phyloP scores from a whole-genome alignment of 257 asterid genomes.

The Solanum boliviense region DNA sequence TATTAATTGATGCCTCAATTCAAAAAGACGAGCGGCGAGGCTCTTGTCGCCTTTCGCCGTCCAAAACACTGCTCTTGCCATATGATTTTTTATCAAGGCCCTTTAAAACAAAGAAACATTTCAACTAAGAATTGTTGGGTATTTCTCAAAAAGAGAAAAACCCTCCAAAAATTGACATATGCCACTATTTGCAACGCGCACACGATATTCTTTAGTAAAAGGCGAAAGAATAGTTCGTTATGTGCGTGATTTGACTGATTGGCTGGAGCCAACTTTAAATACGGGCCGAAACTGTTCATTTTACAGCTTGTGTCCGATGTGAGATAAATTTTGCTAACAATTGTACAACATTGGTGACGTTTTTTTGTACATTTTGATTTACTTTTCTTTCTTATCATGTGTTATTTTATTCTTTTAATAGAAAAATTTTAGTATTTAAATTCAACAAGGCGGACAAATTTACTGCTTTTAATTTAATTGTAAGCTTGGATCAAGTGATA shows the following conservation, averaged over 20 bases:
- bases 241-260: accelerated
- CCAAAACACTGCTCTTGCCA: too few species aligned
- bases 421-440: too few species aligned
- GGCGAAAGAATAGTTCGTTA: background rate
- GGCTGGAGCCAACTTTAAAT: background rate
- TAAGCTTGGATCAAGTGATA: background rate
- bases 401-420: too few species aligned
- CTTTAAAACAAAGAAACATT: background rate
- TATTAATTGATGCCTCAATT: too few species aligned
- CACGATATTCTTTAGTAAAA: background rate
- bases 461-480: too few species aligned
- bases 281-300: background rate
- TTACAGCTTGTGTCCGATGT: background rate
- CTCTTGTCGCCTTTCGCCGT: too few species aligned
- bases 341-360: background rate
- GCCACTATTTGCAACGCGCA: background rate
- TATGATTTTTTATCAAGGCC: too few species aligned
- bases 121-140: background rate
- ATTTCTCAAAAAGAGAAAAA: background rate
- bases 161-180: background rate
- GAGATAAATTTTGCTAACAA: background rate
- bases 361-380: background rate
- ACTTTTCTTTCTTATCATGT: background rate
- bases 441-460: too few species aligned
- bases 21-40: too few species aligned